phyloP scores from a whole-genome alignment of 2,329 filamentous ascomycete genomes.

The Erysiphe pulchra region DNA sequence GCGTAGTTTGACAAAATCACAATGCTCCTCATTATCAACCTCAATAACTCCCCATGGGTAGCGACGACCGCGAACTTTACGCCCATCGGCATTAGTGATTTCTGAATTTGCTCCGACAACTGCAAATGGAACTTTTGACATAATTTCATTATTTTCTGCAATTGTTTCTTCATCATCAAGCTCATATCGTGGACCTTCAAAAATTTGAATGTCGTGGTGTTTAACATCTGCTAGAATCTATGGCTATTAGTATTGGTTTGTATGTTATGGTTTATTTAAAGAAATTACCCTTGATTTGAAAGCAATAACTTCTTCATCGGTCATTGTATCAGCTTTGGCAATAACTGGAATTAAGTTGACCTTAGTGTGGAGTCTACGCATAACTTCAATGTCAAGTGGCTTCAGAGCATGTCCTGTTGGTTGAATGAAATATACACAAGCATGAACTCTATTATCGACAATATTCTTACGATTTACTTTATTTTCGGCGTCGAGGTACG shows the following conservation, averaged over 20 bases:
- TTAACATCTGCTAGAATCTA: slow-evolving; percentile 94
- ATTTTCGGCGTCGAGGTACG: slow-evolving; percentile 97
- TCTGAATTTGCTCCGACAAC: slow-evolving; percentile 94
- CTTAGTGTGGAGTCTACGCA: slow-evolving; percentile 98
- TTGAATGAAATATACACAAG: slow-evolving; percentile 98
- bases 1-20: slow-evolving; percentile 97
- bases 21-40: slow-evolving; percentile 99
- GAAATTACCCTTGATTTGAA: slow-evolving; percentile 85
- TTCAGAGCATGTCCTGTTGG: slow-evolving; percentile 95
- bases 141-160: slow-evolving; percentile 98
- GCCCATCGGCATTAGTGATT: slow-evolving; percentile 72
- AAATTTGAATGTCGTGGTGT: slow-evolving; percentile 94
- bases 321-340: slow-evolving; percentile 93
- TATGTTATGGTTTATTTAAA: not conserved
- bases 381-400: slow-evolving; percentile 95
- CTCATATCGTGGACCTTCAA: slow-evolving; percentile 94
- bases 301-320: slow-evolving; percentile 76
- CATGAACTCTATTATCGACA: slow-evolving; percentile 95
- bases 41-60: slow-evolving; percentile 98
- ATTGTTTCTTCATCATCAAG: slow-evolving; percentile 98
- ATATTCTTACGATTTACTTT: slow-evolving; percentile 99
- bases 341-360: slow-evolving; percentile 99
- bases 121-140: slow-evolving; percentile 98
- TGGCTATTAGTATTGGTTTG: slow-evolving; percentile 3
- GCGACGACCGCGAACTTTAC: slow-evolving; percentile 81